These are phyloP conservation scores for Allium sativum DNA, from an alignment of 106 monocot species.

Conservation along the genomic window DNA sequence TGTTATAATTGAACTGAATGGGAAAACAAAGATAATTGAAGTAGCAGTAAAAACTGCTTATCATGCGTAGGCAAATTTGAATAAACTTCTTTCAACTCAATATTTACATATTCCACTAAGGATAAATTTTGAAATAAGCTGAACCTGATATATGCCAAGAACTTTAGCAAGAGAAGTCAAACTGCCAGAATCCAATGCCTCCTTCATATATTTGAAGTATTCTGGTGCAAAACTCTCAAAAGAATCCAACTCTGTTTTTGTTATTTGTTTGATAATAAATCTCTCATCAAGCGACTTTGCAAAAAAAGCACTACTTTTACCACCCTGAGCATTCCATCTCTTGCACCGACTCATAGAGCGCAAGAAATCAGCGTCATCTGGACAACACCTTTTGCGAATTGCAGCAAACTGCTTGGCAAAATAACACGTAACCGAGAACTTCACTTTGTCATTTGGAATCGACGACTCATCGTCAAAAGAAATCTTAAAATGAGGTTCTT, in stretches of 20 bases:
- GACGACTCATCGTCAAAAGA: slow-evolving; percentile 68
- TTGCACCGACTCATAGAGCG: slow-evolving; percentile 77
- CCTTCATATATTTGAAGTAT: slow-evolving; percentile 76
- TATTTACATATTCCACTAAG: no score
- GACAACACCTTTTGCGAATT: slow-evolving; percentile 72
- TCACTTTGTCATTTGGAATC: slow-evolving; percentile 47
- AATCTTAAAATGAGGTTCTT: slow-evolving; percentile 49
- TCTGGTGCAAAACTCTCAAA: slow-evolving; percentile 78
- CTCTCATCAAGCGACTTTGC: slow-evolving; percentile 88
- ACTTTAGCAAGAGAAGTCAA: slow-evolving; percentile 91
- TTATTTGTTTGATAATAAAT: slow-evolving; percentile 88
- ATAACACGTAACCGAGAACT: slow-evolving; percentile 83
- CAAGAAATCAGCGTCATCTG: slow-evolving; percentile 56
- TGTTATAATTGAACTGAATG: no score
- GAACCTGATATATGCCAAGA: slow-evolving; percentile 87
- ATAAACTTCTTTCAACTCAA: no score
- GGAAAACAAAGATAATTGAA: no score
- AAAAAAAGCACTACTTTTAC: slow-evolving; percentile 96
- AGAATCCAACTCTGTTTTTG: slow-evolving; percentile 88
- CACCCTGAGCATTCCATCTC: slow-evolving; percentile 90
- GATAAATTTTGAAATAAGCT: background rate
- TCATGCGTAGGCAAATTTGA: no score
- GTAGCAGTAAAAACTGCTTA: no score
- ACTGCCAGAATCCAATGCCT: slow-evolving; percentile 54
- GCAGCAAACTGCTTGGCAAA: slow-evolving; percentile 78